Conservation (phyloP, 2,329 filamentous ascomycete species). For the Thielaviopsis punctulata region DNA sequence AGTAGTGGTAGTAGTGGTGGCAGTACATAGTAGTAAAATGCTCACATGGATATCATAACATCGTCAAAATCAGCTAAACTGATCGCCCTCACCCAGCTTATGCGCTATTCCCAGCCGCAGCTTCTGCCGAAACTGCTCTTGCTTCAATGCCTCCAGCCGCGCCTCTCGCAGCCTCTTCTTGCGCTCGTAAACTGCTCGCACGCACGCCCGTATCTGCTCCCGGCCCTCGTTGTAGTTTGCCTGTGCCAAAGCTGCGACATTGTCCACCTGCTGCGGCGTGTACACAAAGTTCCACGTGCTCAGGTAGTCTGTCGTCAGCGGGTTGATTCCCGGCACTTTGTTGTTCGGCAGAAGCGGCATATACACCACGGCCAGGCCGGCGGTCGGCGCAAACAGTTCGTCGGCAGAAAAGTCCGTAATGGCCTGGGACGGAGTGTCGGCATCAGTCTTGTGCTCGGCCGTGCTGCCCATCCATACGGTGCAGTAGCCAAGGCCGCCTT, state of each 20-base stretch:
- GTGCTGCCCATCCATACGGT: conserved; percentile 88
- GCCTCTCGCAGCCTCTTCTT: conserved; percentile 56
- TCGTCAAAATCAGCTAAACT: conserved; percentile 32
- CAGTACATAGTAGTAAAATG: background rate
- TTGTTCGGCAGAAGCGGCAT: conserved; percentile 77
- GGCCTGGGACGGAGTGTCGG: conserved; percentile 26
- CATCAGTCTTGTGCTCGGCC: conserved; percentile 43
- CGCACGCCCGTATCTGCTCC: conserved; percentile 58
- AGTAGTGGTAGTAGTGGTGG: too few relatives aligned
- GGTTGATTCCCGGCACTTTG: conserved; percentile 66
- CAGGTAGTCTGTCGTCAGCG: conserved; percentile 67
- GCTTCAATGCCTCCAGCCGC: conserved; percentile 24
- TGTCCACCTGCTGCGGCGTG: conserved; percentile 75
- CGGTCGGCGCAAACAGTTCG: conserved; percentile 45
- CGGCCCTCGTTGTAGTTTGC: conserved; percentile 77
- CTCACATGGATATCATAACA: background rate
- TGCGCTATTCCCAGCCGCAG: conserved; percentile 33
- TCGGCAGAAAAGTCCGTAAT: conserved; percentile 48
- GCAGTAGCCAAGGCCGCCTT: conserved; percentile 62
- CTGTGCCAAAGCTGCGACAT: conserved; percentile 61
- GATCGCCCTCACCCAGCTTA: conserved; percentile 41
- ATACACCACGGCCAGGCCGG: conserved; percentile 79
- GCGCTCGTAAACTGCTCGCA: conserved; percentile 80
- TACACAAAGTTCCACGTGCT: conserved; percentile 98
- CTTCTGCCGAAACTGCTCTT: conserved; percentile 27